Percentiles rank a stretch among this genome's conserved stretches.
Evolutionary conservation across 164 flowering plant species (phyloP).

Genomic region (Nymphaea thermarum): DNA sequence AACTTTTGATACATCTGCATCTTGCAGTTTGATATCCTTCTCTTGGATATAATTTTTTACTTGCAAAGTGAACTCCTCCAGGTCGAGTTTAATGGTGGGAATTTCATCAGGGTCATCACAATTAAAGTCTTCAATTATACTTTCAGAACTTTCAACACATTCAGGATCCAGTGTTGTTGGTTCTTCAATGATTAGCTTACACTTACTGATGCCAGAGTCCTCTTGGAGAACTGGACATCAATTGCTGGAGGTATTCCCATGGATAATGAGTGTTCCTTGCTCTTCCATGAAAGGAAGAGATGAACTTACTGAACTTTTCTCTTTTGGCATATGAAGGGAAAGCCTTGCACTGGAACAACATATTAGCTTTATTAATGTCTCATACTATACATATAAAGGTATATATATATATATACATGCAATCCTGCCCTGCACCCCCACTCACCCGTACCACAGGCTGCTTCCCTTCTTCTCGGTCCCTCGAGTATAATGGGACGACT

Average conservation of each 20-base stretch:
- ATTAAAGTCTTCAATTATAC: constrained; percentile 59
- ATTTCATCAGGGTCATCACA: constrained; percentile 76
- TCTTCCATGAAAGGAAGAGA: constrained; percentile 8
- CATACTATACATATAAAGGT: too few species aligned
- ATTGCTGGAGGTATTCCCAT: constrained; percentile 9
- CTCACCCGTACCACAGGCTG: too few species aligned
- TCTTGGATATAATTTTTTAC: constrained; percentile 54
- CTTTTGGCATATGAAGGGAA: constrained; percentile 83
- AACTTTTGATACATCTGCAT: constrained; percentile 66
- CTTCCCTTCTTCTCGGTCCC: too few species aligned
- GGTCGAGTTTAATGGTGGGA: constrained; percentile 70
- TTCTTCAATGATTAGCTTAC: constrained; percentile 64
- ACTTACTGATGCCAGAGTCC: constrained; percentile 5
- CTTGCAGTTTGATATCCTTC: constrained; percentile 56
- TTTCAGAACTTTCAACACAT: constrained; percentile 22
- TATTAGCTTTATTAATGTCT: not conserved
- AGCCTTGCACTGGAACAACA: constrained; percentile 66
- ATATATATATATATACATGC: too few species aligned
- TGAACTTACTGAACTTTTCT: constrained; percentile 40
- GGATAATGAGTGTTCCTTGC: constrained; percentile 15
- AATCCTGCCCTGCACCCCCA: too few species aligned
- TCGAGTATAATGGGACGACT: too few species aligned
- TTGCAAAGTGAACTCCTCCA: constrained; percentile 52
- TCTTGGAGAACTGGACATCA: constrained; percentile 7
- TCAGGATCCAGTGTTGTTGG: constrained; percentile 73